Base-by-base conservation (phyloP, 495 filamentous ascomycete genomes). In the Corynascus novoguineensis region DNA sequence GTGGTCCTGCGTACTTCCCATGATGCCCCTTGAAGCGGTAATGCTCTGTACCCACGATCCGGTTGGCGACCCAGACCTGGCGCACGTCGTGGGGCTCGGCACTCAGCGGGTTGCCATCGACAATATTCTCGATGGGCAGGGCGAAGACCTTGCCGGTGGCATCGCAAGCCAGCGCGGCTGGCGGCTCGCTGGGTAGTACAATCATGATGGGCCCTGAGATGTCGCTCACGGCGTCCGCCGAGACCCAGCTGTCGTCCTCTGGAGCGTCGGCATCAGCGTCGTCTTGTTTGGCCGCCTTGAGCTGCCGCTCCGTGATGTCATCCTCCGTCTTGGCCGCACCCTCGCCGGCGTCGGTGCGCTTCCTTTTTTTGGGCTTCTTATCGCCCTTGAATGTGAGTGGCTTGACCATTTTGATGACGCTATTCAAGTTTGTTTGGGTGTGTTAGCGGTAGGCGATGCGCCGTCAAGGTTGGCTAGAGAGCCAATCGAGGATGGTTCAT, bases 361-460 rank as follows among this genome's bases (percentile, higher is more conserved):
- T 97, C 68, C 91, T 82, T 72, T 96, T 97, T 70, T 95, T 97
- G 24, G 83, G 73, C 73, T 92, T 92, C 70, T 90, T 96, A 71
- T 98, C 95, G 76, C 93, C 93, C 76, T 98, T 98, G 78, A 98
- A 98, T 35, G 81, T 77, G 42, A 98, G 78, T 42, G 92, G 81
- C 70, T 95, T 96, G 50, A 95, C 80, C 82, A 85, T 85, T 5
- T 60, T 60, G 40, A 9, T 10, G 31, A 31, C 35, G 28, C 15
- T n/a, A 9, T 15, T 14, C 8, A 24, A 17, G 15, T 14, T 12
- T 53, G 37, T 15, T 21, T 11, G 1, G n/a, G 29, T 7, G 22
- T n/a, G 34, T 4, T 9, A 12, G 3, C 1, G 22, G 19, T 17
- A 35, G 12, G 37, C 37, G 17, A n/a, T n/a, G n/a, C n/a, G 3